Evolutionary conservation across 148 eudicot species (phyloP).

Genomic region (Fagopyrum tataricum): DNA sequence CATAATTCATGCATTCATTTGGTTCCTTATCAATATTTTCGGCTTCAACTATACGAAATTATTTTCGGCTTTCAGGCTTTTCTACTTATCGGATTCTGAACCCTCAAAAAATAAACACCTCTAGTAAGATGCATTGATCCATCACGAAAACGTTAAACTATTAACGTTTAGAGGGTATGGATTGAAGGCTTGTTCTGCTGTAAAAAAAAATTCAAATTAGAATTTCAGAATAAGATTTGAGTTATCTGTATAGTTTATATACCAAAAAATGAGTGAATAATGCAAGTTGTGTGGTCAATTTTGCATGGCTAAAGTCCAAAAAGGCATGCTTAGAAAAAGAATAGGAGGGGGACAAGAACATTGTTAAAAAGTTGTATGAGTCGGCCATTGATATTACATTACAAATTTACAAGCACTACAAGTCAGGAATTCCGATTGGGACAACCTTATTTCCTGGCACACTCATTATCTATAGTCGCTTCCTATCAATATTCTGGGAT

Average conservation of each 20-base stretch:
- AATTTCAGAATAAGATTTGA: too few species aligned
- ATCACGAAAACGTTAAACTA: too few species aligned
- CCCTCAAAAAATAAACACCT: too few species aligned
- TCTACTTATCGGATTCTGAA: too few species aligned
- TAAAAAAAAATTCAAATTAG: too few species aligned
- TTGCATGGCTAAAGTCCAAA: constrained; percentile 2
- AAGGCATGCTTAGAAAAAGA: neutral
- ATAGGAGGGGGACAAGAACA: constrained; percentile 4
- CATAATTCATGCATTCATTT: too few species aligned
- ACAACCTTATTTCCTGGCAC: neutral
- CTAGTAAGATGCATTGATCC: too few species aligned
- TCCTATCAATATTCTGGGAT: neutral
- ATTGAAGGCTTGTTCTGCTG: too few species aligned
- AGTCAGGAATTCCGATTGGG: neutral
- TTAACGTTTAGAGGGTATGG: too few species aligned
- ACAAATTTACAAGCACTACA: neutral
- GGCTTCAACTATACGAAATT: too few species aligned
- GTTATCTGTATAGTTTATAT: neutral
- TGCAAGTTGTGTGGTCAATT: neutral
- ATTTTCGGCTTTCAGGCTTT: too few species aligned
- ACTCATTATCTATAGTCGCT: neutral
- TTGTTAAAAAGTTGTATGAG: neutral
- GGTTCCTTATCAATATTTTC: too few species aligned
- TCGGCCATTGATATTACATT: neutral
- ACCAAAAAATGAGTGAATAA: neutral